Evolutionary conservation across 139 green algal genomes (phyloP).

Genomic region (Parachlorella kessleri): DNA sequence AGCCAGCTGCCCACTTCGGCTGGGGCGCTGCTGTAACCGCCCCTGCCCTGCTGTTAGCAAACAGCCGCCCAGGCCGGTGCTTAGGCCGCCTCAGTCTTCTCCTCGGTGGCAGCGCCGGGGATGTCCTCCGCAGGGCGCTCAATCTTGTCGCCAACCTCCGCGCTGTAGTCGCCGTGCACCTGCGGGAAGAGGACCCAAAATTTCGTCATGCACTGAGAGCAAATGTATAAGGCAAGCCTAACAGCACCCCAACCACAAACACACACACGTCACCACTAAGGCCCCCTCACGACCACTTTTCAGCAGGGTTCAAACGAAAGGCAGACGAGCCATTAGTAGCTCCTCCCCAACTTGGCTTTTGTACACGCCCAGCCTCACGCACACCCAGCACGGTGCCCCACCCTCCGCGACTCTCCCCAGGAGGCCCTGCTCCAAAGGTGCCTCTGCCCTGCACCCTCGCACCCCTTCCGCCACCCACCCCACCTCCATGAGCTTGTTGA

Average conservation of each 20-base stretch:
- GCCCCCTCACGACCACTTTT: neutral
- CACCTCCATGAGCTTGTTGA: constrained; percentile 99
- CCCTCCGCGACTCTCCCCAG: neutral
- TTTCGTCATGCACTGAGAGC: no score
- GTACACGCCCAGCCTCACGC: neutral
- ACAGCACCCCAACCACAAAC: no score
- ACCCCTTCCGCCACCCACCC: no score
- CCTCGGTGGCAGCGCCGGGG: constrained; percentile 31
- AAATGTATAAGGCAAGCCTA: no score
- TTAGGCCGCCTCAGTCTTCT: constrained; percentile 1
- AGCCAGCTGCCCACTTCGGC: no score
- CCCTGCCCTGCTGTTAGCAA: neutral
- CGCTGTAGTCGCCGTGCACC: constrained; percentile 85
- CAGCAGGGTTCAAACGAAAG: neutral
- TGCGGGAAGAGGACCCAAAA: neutral
- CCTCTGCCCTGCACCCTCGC: no score
- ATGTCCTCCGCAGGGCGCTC: constrained; percentile 50
- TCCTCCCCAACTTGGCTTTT: neutral
- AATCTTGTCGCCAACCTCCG: constrained; percentile 57
- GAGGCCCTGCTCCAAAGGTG: no score
- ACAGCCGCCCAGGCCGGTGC: no score
- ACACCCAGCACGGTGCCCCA: no score
- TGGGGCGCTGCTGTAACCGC: no score
- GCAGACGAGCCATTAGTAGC: neutral
- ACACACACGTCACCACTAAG: no score